phyloP scores from a whole-genome alignment of 257 asterid species.

The Anisodus acutangulus region DNA sequence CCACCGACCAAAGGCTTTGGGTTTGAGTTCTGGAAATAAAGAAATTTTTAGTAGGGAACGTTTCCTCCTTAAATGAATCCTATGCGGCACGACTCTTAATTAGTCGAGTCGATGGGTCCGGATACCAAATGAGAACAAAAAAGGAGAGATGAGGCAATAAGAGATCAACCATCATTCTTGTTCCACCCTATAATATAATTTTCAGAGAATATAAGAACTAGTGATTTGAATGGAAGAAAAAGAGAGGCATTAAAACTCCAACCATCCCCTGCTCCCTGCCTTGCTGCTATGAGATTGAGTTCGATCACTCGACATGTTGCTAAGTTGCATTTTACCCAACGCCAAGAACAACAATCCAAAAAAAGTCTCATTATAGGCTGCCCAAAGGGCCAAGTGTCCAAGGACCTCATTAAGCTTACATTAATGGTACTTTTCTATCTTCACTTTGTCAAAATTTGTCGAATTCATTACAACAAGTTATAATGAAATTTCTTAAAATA shows the following conservation, averaged over 20 bases:
- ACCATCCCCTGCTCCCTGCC: neutral
- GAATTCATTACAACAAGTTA: too few relatives aligned
- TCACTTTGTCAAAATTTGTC: too few relatives aligned
- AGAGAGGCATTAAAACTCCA: neutral
- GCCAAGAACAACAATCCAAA: neutral
- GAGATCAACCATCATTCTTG: neutral
- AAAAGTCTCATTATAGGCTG: neutral
- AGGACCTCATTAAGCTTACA: too few relatives aligned
- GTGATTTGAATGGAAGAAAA: conserved; percentile 1
- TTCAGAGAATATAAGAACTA: neutral
- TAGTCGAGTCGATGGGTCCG: neutral
- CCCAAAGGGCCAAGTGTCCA: neutral
- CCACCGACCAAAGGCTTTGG: too few relatives aligned
- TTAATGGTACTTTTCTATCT: too few relatives aligned
- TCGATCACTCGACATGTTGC: neutral
- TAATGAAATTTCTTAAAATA: too few relatives aligned
- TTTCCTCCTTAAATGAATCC: too few relatives aligned
- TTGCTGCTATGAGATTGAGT: neutral
- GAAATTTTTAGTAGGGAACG: too few relatives aligned
- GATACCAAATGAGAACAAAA: neutral
- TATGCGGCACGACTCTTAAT: too few relatives aligned
- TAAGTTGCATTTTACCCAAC: neutral
- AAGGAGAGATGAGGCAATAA: neutral
- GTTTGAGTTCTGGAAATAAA: too few relatives aligned
- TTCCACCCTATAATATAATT: neutral